Base-by-base conservation (phyloP, 208 protist species). In the Crithidia sp. region DNA sequence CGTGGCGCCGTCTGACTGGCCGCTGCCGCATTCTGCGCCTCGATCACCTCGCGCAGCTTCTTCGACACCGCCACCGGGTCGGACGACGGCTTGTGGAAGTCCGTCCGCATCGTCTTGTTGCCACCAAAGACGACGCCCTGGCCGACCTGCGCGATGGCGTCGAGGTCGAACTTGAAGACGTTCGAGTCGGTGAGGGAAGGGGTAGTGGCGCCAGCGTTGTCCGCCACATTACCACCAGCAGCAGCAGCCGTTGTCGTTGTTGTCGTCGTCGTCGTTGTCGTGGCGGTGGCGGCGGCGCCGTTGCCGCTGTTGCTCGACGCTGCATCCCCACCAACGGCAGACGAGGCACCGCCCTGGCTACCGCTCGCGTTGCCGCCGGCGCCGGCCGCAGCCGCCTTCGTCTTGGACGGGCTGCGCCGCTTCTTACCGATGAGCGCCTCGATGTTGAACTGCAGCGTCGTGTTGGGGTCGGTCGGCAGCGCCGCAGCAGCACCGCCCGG, bases 111-210 rank as follows among this genome's bases (percentile, higher is more conserved):
- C n/a, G 83, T 78, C 74, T 88, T 92, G 50, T 77, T 81, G 43
- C 84, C 88, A 4, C 93, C 89, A 52, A 97, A 86, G 44, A 97
- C 84, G 28, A 88, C 82, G 44, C 93, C 93, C 71, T 92, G 88
- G 5, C 89, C 85, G 37, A 97, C 83, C 41, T 94, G 84, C 67
- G 94, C 77, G 49, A 97, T 89, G 50, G 87, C 90, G 57, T 87
- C 88, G 40, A 91, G 47, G 77, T 97, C 91, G 68, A 97, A 93
- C 84, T 97, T 87, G 56, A 97, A 80, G 41, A 94, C 84, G 67
- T 95, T 95, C 52, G 87, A 82, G 76, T 89, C 80, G 9, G 77
- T 74, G 16, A 68, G 76, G 40, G 82, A 67, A 0, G 78, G 70
- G 40, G 80, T 72, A 54, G 72, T 61, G 47, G 74, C 63, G 19